Conservation (phyloP, 2,329 filamentous ascomycete species). For the Colletotrichum sp. region DNA sequence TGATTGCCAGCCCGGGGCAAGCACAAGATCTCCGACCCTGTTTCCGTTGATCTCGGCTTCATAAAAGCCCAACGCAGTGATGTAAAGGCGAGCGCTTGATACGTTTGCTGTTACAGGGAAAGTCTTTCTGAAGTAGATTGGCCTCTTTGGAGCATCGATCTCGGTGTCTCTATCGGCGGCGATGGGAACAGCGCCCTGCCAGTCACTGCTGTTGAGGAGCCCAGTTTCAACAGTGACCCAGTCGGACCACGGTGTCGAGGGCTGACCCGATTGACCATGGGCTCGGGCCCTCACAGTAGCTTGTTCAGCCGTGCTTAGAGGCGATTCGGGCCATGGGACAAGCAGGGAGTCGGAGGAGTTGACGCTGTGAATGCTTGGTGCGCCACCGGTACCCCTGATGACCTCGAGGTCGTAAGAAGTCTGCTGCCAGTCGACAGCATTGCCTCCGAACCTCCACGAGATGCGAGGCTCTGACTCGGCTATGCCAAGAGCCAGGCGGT, state of each 20-base stretch:
- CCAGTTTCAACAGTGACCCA: constrained; percentile 38
- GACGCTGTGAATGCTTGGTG: constrained; percentile 25
- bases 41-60: constrained; percentile 52
- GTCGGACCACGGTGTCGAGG: constrained; percentile 33
- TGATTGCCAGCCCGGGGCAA: constrained; percentile 58
- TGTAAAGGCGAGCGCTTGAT: constrained; percentile 47
- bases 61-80: constrained; percentile 51
- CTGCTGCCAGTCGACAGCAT: constrained; percentile 45
- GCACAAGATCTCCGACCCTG: constrained; percentile 40
- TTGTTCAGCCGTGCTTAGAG: constrained; percentile 33
- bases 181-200: constrained; percentile 32
- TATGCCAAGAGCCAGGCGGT: constrained; percentile 45
- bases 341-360: constrained; percentile 42
- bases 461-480: constrained; percentile 47
- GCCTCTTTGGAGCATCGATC: constrained; percentile 29
- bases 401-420: constrained; percentile 49
- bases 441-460: constrained; percentile 49
- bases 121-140: constrained; percentile 20
- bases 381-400: constrained; percentile 18
- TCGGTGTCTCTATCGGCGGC: constrained; percentile 33
- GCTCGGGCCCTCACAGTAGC: constrained; percentile 39
- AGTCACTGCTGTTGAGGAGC: constrained; percentile 31
- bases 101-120: constrained; percentile 25
- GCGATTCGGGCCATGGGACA: constrained; percentile 47
- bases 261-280: constrained; percentile 27